Conservation (phyloP, 2,329 filamentous ascomycete genomes). For the Aschersonia sp. region DNA sequence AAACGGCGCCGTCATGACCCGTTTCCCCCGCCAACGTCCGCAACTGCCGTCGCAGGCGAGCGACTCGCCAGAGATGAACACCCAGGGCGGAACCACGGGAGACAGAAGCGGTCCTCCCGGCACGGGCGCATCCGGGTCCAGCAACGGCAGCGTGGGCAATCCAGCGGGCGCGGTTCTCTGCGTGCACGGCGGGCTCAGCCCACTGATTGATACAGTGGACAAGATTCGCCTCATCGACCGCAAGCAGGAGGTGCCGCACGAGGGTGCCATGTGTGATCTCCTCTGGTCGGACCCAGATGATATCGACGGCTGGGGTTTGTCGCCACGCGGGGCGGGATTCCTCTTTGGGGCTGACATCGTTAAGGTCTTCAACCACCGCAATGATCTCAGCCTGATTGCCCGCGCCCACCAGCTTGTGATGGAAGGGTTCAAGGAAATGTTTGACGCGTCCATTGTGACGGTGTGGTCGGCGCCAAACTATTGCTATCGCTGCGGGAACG, state of each 20-base stretch:
- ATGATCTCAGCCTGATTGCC: slow-evolving; percentile 83
- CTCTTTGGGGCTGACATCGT: slow-evolving; percentile 93
- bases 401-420: slow-evolving; percentile 95
- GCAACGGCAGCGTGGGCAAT: slow-evolving; percentile 48
- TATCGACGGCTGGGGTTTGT: slow-evolving; percentile 92
- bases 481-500: slow-evolving; percentile 91
- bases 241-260: slow-evolving; percentile 96
- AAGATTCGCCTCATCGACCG: slow-evolving; percentile 90
- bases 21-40: slow-evolving; percentile 41
- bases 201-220: slow-evolving; percentile 83
- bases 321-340: slow-evolving; percentile 87
- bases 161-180: slow-evolving; percentile 77
- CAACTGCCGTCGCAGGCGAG: neutral
- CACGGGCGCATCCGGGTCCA: slow-evolving; percentile 60
- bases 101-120: slow-evolving; percentile 55
- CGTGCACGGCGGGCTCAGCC: slow-evolving; percentile 86
- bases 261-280: slow-evolving; percentile 97
- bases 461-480: slow-evolving; percentile 99
- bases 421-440: slow-evolving; percentile 99
- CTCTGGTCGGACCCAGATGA: slow-evolving; percentile 98
- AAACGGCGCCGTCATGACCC: slow-evolving; percentile 62
- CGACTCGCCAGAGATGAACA: slow-evolving; percentile 8
- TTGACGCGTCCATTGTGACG: slow-evolving; percentile 86
- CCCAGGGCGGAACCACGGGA: slow-evolving; percentile 9
- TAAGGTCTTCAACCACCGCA: slow-evolving; percentile 87